These are phyloP conservation scores for Fusarium bulbicola DNA, from an alignment of 2,329 filamentous ascomycete species.

Conservation along the genomic window DNA sequence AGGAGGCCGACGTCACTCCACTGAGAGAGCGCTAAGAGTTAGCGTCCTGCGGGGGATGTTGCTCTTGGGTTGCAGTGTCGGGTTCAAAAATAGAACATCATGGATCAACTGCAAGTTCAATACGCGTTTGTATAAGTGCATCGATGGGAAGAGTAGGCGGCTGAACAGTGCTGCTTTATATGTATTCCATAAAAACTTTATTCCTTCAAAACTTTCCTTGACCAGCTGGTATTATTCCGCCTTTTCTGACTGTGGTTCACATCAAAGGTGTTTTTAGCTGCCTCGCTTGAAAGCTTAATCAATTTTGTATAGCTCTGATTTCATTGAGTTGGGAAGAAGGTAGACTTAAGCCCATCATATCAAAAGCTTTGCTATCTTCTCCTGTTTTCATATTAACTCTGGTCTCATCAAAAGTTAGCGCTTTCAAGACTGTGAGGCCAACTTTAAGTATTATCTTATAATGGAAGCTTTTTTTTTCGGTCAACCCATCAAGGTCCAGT, in stretches of 20 bases:
- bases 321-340: too few species aligned
- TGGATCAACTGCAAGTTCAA: background rate
- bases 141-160: background rate
- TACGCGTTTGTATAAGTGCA: background rate
- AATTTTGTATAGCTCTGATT: background rate
- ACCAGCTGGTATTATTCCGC: background rate
- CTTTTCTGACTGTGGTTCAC: background rate
- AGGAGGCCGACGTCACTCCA: conserved; percentile 29
- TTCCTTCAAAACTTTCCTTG: background rate
- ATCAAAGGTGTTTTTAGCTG: background rate
- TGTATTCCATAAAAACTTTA: too few species aligned
- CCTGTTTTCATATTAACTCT: too few species aligned
- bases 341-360: background rate
- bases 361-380: background rate
- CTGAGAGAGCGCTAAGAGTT: conserved; percentile 25
- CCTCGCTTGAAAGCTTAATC: background rate
- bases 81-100: conserved; percentile 22
- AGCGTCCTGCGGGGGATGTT: conserved; percentile 27
- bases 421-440: fast-evolving
- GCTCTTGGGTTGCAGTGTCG: background rate
- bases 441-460: background rate
- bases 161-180: background rate
- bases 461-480: fast-evolving
- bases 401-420: background rate
- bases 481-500: background rate